Percentiles rank a stretch among this genome's conserved stretches.
Evolutionary conservation across 2,329 filamentous ascomycete genomes (phyloP).

Genomic region (Cordyceps fumosorosea): DNA sequence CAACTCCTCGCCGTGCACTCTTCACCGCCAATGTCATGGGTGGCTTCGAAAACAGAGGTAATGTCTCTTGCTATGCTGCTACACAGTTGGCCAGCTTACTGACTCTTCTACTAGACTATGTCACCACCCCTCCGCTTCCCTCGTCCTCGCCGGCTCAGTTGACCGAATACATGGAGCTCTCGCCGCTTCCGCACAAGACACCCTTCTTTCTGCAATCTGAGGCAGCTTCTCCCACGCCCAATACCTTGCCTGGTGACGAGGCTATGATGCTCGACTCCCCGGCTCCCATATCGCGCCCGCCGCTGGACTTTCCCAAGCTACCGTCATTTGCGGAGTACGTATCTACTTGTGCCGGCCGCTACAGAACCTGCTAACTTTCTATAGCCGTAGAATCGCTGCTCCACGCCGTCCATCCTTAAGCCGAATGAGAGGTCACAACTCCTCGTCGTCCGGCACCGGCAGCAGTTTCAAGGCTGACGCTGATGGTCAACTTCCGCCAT

Average conservation of each 20-base stretch:
- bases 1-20: slow-evolving; percentile 34
- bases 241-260: slow-evolving; percentile 39
- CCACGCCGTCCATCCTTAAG: slow-evolving; percentile 68
- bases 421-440: slow-evolving; percentile 68
- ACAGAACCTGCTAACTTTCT: slow-evolving; percentile 20
- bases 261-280: slow-evolving; percentile 53
- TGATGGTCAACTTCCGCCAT: slow-evolving; percentile 63
- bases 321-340: slow-evolving; percentile 47
- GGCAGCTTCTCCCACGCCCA: slow-evolving; percentile 66
- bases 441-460: slow-evolving; percentile 43
- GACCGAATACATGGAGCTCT: slow-evolving; percentile 85
- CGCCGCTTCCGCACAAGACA: slow-evolving; percentile 82
- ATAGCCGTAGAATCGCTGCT: slow-evolving; percentile 59
- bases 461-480: slow-evolving; percentile 53
- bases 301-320: slow-evolving; percentile 42
- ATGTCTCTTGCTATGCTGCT: slow-evolving; percentile 13
- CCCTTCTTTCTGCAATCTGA: slow-evolving; percentile 60
- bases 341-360: slow-evolving; percentile 14
- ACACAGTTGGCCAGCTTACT: not conserved
- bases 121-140: slow-evolving; percentile 75
- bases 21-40: slow-evolving; percentile 34
- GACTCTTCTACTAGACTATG: slow-evolving; percentile 46
- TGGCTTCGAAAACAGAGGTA: slow-evolving; percentile 30
- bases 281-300: slow-evolving; percentile 39
- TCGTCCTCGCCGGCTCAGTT: slow-evolving; percentile 72